Base-by-base conservation (phyloP, 2,329 filamentous ascomycete genomes). In the Calonectria crousiana region DNA sequence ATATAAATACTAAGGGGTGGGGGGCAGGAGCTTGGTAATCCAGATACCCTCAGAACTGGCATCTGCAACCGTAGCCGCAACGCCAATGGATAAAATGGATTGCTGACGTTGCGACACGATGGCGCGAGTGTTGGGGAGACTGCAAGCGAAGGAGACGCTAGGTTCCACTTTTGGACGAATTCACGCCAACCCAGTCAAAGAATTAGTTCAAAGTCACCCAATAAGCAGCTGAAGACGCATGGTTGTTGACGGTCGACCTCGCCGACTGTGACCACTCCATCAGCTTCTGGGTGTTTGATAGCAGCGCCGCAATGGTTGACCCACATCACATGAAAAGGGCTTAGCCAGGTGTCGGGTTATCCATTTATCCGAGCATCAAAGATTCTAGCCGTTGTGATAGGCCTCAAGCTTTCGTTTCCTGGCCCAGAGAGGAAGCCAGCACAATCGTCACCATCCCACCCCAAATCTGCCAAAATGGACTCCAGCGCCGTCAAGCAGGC, bases 401-500 rank as follows among this genome's bases (percentile, higher is more conserved):
- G 68, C 66, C 69, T 72, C 67, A 71, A 75, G 53, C 69, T 74
- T 74, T 69, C 70, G 74, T 73, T 75, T 71, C 75, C 41, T 65
- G 34, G 49, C 51, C 13, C 67, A 66, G 60, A 69, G 66, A 70
- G 47, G 32, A 67, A 56, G 64, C 67, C 52, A 68, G 36, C 56
- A 73, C 66, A 67, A 78, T 78, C 68, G 70, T 77, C 73, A 78
- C 78, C 67, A 75, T 70, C 44, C n/a, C 44, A 23, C 74, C 65
- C 44, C 72, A 78, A 80, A 69, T 74, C 77, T 76, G 76, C 79
- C 77, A 83, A 78, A 72, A 92, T 92, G 91, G 89, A 92, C 75
- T 92, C 90, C 83, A 88, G 87, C 77, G 82, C 85, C 69, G 86
- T 90, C 83, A 93, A 92, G 87, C 86, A 89, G 85, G 89, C 87